Percentiles rank a stretch among this genome's conserved stretches.
Evolutionary conservation across 768 basidiomycete species (phyloP).

Genomic region (Trametes elegans): DNA sequence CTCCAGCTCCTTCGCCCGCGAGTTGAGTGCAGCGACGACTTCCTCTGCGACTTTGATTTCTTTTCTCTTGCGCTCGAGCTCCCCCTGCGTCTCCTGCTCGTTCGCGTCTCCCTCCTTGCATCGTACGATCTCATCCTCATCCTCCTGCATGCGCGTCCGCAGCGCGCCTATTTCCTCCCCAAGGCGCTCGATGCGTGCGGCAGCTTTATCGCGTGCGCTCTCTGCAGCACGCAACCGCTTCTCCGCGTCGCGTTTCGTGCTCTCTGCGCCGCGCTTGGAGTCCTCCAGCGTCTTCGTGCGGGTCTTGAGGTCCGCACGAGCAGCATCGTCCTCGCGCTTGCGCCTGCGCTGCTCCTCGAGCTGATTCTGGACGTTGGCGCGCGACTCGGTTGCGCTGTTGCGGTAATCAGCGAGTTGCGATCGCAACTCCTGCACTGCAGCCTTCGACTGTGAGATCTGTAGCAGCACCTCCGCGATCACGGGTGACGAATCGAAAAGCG

Average conservation of each 20-base stretch:
- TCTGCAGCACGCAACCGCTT: slow-evolving; percentile 78
- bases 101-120: slow-evolving; percentile 23
- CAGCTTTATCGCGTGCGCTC: slow-evolving; percentile 59
- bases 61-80: slow-evolving; percentile 46
- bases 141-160: slow-evolving; percentile 51
- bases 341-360: slow-evolving; percentile 69
- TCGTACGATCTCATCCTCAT: slow-evolving; percentile 45
- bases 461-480: slow-evolving; percentile 71
- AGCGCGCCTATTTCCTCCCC: slow-evolving; percentile 60
- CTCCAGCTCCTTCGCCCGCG: slow-evolving; percentile 72
- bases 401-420: slow-evolving; percentile 66
- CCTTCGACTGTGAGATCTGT: slow-evolving; percentile 64
- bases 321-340: slow-evolving; percentile 82
- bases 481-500: slow-evolving; percentile 56
- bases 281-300: slow-evolving; percentile 88
- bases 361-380: slow-evolving; percentile 64
- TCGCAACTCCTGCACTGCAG: slow-evolving; percentile 65
- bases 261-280: slow-evolving; percentile 78
- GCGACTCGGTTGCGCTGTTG: slow-evolving; percentile 53
- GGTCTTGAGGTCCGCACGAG: slow-evolving; percentile 74
- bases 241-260: slow-evolving; percentile 79
- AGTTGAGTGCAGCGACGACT: slow-evolving; percentile 56
- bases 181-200: slow-evolving; percentile 53
- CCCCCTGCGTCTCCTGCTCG: slow-evolving; percentile 31
- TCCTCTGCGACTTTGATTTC: slow-evolving; percentile 70